Evolutionary conservation across 139 green algal species (phyloP).

Genomic region (Pleodorina starrii): DNA sequence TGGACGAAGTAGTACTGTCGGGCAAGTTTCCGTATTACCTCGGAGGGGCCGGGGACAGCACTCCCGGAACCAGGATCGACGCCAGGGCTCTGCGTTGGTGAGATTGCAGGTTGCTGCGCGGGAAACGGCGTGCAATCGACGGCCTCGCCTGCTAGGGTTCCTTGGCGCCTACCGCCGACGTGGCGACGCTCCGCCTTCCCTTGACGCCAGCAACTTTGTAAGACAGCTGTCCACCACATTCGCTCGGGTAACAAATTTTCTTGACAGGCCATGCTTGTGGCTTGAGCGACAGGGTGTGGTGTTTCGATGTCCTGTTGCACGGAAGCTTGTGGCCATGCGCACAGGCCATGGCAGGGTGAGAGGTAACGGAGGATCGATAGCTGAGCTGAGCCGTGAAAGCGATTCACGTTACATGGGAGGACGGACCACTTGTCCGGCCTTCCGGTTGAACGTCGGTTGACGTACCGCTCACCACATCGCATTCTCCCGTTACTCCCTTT

Average conservation of each 20-base stretch:
- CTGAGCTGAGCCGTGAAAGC: too few relatives aligned
- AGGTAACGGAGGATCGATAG: too few relatives aligned
- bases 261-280: too few relatives aligned
- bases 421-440: too few relatives aligned
- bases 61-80: neutral
- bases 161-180: conserved; percentile 18
- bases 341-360: neutral
- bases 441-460: too few relatives aligned
- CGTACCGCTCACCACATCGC: too few relatives aligned
- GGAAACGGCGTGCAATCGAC: too few relatives aligned
- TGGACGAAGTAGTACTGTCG: conserved; percentile 54
- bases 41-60: neutral
- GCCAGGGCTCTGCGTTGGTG: neutral
- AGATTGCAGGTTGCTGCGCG: neutral
- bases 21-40: neutral
- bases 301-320: neutral
- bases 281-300: too few relatives aligned
- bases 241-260: too few relatives aligned
- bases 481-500: too few relatives aligned
- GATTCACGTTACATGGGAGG: too few relatives aligned
- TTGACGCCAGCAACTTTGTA: neutral
- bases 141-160: conserved; percentile 29
- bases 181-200: neutral
- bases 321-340: neutral
- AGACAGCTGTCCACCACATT: too few relatives aligned